Evolutionary conservation across 176 grass and related monocot species (phyloP).

Genomic region (Musa itinerans): DNA sequence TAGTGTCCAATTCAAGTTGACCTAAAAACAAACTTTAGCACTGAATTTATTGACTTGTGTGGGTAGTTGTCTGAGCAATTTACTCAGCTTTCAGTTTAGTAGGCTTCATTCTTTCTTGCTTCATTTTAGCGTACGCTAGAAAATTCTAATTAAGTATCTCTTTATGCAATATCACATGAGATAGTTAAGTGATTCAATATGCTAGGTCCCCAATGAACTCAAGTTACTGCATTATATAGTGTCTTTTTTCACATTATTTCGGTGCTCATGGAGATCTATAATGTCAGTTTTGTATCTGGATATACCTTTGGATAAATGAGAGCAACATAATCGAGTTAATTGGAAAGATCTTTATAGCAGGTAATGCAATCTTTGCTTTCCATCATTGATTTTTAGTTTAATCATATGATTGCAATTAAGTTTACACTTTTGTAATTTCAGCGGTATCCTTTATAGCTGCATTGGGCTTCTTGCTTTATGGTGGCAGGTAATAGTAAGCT

Average conservation of each 20-base stretch:
- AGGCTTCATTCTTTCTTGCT: not conserved
- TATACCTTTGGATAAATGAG: constrained; percentile 57
- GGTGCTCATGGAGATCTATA: not conserved
- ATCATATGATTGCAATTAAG: not conserved
- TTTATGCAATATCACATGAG: not conserved
- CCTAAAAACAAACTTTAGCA: not conserved
- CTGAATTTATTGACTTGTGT: not conserved
- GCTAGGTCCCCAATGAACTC: not conserved
- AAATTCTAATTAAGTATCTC: not conserved
- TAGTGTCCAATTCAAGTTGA: not conserved
- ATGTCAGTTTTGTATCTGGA: constrained; percentile 68
- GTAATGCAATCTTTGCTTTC: not conserved
- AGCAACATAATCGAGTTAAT: constrained; percentile 39
- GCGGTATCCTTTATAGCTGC: constrained; percentile 68
- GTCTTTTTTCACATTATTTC: not conserved
- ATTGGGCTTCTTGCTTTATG: constrained; percentile 65
- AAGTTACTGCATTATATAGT: not conserved
- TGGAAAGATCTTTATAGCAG: constrained; percentile 78
- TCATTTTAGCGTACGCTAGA: not conserved
- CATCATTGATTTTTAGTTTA: constrained; percentile 12
- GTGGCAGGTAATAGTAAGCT: constrained; percentile 56
- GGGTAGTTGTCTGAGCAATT: not conserved
- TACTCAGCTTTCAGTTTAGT: not conserved
- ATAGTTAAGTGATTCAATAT: not conserved
- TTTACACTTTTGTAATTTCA: constrained; percentile 28